Base-by-base conservation (phyloP, 768 basidiomycete genomes). In the Russula vinacea region DNA sequence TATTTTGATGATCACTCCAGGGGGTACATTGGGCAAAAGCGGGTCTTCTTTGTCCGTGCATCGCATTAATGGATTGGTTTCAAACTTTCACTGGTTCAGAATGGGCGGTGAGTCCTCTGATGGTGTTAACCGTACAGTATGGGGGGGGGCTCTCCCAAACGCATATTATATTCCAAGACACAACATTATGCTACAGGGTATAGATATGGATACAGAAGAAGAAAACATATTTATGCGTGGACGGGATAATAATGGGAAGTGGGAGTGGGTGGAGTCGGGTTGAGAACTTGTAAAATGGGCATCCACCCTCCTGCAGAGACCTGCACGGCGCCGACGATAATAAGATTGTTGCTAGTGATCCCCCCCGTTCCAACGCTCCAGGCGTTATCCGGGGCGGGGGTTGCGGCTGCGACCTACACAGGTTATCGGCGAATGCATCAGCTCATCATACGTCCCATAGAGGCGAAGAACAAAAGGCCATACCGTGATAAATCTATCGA, bases 291-390 rank as follows among this genome's bases (percentile, higher is more conserved):
- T 10, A 66, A 24, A 26, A 66, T 66, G 4, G 65, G 65, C 65
- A 66, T 66, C 65, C 65, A 66, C 17, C 65, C 61, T 1, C 65
- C 65, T 1, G 65, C 62, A 19, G 65, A 66, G 40, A 66, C 65
- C 16, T 66, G 65, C 17, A 66, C 65, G 17, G 62, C 50, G 1
- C 65, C 65, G 8, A 66, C 65, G 3, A 66, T 19, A 17, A 54
- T 47, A 6, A 64, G 50, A 10, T 63, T 8, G 22, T 66, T 16
- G 16, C 52, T 57, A 10, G n/a, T 66, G 51, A 66, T 63, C 1
- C 24, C 62, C 2, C 26, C 44, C 1, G 8, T 0, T 19, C 62
- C 65, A 14, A 66, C 32, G 26, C 37, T 40, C 65, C 62, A 64
- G 2, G 8, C 5, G 17, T 22, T 26, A 8, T 56, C 32, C 3